These are phyloP conservation scores for Esteya vermicola DNA, from an alignment of 2,329 filamentous ascomycete species.

Conservation along the genomic window DNA sequence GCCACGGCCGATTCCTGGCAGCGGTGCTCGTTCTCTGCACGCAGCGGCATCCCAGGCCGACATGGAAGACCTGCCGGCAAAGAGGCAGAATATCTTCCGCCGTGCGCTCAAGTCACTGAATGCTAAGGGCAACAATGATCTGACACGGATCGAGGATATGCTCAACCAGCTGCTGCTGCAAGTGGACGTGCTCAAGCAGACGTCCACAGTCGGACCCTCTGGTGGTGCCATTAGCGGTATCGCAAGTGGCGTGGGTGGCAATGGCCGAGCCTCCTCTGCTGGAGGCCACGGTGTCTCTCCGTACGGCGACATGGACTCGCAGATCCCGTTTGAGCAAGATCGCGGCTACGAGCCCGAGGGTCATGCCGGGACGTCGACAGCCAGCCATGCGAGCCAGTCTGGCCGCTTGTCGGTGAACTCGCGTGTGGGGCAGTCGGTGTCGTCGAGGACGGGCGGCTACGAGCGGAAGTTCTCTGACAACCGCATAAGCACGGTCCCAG, in stretches of 20 bases:
- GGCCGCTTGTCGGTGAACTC: constrained; percentile 53
- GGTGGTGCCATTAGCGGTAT: constrained; percentile 11
- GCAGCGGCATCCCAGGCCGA: constrained; percentile 38
- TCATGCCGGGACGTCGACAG: constrained; percentile 59
- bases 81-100: constrained; percentile 88
- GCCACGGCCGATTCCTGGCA: constrained; percentile 66
- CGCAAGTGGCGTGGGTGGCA: no score
- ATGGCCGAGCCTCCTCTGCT: no score
- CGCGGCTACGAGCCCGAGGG: constrained; percentile 75
- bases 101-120: constrained; percentile 85
- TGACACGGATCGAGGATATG: constrained; percentile 81
- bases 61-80: constrained; percentile 47
- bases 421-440: constrained; percentile 23
- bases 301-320: constrained; percentile 55
- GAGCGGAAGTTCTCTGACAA: constrained; percentile 54
- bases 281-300: constrained; percentile 36
- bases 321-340: constrained; percentile 52
- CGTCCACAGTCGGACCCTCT: constrained; percentile 15
- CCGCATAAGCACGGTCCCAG: constrained; percentile 79
- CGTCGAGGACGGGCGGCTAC: constrained; percentile 26
- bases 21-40: constrained; percentile 41
- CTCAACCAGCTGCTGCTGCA: constrained; percentile 83
- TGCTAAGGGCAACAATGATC: constrained; percentile 74
- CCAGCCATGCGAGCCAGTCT: constrained; percentile 59
- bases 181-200: constrained; percentile 67